These are phyloP conservation scores for Triticum urartu DNA, from an alignment of 176 grass and related monocot genomes.

Conservation along the genomic window DNA sequence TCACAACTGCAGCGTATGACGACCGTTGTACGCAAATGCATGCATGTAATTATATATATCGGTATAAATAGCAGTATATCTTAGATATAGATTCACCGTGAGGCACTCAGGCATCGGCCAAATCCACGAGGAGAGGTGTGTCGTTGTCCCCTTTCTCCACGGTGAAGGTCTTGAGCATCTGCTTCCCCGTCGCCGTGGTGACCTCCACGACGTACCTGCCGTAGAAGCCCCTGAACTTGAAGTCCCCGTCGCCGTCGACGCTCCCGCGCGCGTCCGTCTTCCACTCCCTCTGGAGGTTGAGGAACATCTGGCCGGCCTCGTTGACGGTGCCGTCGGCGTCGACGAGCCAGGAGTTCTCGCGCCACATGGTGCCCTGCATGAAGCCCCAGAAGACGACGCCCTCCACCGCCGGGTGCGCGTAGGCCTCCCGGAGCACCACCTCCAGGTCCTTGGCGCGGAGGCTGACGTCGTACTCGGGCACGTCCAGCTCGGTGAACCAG, in stretches of 20 bases:
- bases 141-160: conserved; percentile 48
- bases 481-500: conserved; percentile 60
- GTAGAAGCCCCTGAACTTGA: conserved; percentile 55
- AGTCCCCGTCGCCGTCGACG: conserved; percentile 19
- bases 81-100: not conserved
- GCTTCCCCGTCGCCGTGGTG: not conserved
- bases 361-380: conserved; percentile 42
- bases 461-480: conserved; percentile 30
- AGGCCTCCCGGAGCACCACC: conserved; percentile 49
- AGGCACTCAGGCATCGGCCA: not conserved
- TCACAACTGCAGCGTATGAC: no score
- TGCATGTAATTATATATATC: not conserved
- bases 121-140: conserved; percentile 4
- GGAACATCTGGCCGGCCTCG: conserved; percentile 24
- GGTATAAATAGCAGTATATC: not conserved
- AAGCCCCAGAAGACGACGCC: conserved; percentile 56
- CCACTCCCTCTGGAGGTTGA: conserved; percentile 42
- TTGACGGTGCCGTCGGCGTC: conserved; percentile 48
- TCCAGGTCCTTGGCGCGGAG: conserved; percentile 61
- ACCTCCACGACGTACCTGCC: conserved; percentile 45
- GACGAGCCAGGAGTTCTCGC: conserved; percentile 24
- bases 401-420: conserved; percentile 49
- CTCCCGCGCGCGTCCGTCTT: conserved; percentile 17
- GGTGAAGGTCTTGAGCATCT: conserved; percentile 36
- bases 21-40: no score